A percentile compares a stretch with the other conserved stretches of the same genome.
Evolutionary conservation across 331 rosid species (phyloP).

Genomic region (Malus hybrid): DNA sequence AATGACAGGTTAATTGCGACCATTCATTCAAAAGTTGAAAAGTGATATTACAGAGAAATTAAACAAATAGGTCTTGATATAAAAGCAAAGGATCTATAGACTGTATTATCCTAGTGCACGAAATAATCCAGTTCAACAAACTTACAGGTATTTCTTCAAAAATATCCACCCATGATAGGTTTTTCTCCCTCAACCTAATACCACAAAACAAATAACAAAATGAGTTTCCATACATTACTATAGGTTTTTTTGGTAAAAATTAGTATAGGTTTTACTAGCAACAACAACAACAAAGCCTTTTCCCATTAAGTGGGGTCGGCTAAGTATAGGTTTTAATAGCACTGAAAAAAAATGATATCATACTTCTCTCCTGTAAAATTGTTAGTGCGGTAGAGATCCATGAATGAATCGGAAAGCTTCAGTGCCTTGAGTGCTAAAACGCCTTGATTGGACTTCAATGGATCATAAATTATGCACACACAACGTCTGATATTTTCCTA

Average conservation of each 20-base stretch:
- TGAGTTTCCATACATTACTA: constrained; percentile 16
- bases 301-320: too few relatives aligned
- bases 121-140: constrained; percentile 5
- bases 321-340: neutral
- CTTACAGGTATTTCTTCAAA: constrained; percentile 97
- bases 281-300: too few relatives aligned
- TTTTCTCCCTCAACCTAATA: constrained; percentile 90
- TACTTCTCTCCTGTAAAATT: constrained; percentile 93
- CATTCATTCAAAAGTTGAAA: neutral
- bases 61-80: neutral
- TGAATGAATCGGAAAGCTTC: constrained; percentile 88
- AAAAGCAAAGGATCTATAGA: neutral
- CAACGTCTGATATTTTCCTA: constrained; percentile 92
- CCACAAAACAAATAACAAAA: constrained; percentile 13
- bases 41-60: neutral
- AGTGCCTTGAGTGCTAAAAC: constrained; percentile 91
- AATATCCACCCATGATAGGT: constrained; percentile 89
- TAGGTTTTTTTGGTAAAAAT: neutral
- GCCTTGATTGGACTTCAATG: constrained; percentile 87
- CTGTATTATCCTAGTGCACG: neutral
- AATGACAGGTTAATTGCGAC: neutral
- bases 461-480: constrained; percentile 91
- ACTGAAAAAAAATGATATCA: constrained; percentile 6
- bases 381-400: constrained; percentile 91
- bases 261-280: too few relatives aligned